These are phyloP conservation scores for Colletotrichum spinosum DNA, from an alignment of 2,329 filamentous ascomycete genomes.

Conservation along the genomic window DNA sequence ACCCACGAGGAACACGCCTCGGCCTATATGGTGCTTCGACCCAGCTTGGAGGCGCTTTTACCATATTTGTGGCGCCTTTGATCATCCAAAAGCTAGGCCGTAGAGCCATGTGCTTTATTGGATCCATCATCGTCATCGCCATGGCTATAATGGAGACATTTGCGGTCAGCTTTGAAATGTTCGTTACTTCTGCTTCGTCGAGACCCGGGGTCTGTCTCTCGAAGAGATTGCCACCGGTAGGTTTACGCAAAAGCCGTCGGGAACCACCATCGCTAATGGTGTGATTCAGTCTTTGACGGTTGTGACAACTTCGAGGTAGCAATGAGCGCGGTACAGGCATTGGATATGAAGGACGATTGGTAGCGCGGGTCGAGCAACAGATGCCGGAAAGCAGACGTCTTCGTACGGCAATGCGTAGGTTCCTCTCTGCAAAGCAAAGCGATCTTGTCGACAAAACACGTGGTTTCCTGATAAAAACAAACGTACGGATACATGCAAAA, in stretches of 20 bases:
- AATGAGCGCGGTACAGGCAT: slow-evolving; percentile 1
- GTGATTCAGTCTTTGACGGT: slow-evolving; percentile 7
- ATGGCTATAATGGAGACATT: slow-evolving; percentile 19
- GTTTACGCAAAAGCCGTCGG: not conserved
- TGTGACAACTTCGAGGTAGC: slow-evolving; percentile 11
- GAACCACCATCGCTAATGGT: too few species aligned
- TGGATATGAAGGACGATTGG: slow-evolving; percentile 7
- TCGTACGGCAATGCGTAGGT: too few species aligned
- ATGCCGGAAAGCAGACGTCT: too few species aligned
- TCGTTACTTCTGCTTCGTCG: slow-evolving; percentile 58
- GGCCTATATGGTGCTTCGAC: slow-evolving; percentile 31
- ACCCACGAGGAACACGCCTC: slow-evolving; percentile 23
- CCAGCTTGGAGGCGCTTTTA: slow-evolving; percentile 25
- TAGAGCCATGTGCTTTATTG: slow-evolving; percentile 14
- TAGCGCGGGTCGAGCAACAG: not conserved
- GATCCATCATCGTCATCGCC: slow-evolving; percentile 18
- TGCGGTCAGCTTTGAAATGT: slow-evolving; percentile 13
- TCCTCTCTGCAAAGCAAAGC: too few species aligned
- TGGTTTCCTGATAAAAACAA: too few species aligned
- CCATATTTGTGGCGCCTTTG: slow-evolving; percentile 25
- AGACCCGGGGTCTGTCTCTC: slow-evolving; percentile 61
- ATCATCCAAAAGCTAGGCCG: slow-evolving; percentile 31
- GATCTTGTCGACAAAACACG: too few species aligned
- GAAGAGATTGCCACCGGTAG: slow-evolving; percentile 62
- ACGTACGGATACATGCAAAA: too few species aligned